These are phyloP conservation scores for Medicago lupulina DNA, from an alignment of 306 rosid species.

Conservation along the genomic window DNA sequence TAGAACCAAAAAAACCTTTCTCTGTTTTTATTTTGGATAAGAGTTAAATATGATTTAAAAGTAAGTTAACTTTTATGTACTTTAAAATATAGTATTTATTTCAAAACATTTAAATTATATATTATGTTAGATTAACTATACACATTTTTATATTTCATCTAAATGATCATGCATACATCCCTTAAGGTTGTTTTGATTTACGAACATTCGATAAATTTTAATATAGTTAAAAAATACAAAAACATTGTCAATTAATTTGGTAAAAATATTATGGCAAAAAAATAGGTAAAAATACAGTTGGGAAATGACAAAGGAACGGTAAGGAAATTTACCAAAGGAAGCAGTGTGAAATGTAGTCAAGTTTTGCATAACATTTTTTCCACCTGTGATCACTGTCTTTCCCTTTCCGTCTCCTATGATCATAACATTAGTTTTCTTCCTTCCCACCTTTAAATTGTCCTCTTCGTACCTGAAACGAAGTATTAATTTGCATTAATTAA, in stretches of 20 bases:
- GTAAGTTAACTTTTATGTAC: background rate
- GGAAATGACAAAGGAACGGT: background rate
- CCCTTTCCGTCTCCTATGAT: slow-evolving; percentile 92
- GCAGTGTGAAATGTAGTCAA: slow-evolving; percentile 96
- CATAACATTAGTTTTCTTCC: slow-evolving; percentile 84
- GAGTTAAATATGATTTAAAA: background rate
- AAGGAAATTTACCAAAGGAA: slow-evolving; percentile 65
- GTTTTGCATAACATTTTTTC: slow-evolving; percentile 43
- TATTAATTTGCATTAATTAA: background rate
- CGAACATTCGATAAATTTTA: background rate
- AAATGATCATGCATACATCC: background rate
- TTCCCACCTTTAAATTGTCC: slow-evolving; percentile 79
- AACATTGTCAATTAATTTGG: background rate
- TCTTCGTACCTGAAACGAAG: slow-evolving; percentile 72
- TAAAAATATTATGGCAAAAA: too few relatives aligned
- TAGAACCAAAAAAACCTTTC: too few relatives aligned
- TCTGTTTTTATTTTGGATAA: too few relatives aligned
- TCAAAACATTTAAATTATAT: background rate
- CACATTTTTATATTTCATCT: background rate
- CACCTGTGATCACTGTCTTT: slow-evolving; percentile 70
- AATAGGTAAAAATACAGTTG: background rate
- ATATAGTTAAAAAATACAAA: background rate
- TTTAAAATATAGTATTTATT: background rate
- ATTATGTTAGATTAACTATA: background rate
- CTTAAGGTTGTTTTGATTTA: background rate